Conservation (phyloP, 2,329 filamentous ascomycete genomes). For the Monilinia polystroma region DNA sequence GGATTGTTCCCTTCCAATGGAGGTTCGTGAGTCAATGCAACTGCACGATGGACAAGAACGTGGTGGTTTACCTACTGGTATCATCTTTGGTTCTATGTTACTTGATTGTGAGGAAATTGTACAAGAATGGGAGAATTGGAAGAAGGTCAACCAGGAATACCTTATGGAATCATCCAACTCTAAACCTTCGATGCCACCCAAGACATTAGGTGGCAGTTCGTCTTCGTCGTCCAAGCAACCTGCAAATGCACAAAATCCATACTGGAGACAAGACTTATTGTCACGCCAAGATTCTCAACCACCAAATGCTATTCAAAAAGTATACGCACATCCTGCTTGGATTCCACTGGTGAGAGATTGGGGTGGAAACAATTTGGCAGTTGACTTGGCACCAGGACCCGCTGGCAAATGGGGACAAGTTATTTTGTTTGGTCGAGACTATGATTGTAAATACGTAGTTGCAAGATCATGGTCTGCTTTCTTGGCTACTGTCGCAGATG, state of each 20-base stretch:
- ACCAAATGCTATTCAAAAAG: slow-evolving; percentile 80
- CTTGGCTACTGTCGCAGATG: slow-evolving; percentile 82
- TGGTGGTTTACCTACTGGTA: slow-evolving; percentile 83
- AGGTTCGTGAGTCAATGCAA: slow-evolving; percentile 87
- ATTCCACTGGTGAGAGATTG: slow-evolving; percentile 95
- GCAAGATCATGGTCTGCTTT: slow-evolving; percentile 89
- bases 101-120: slow-evolving; percentile 98
- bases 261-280: slow-evolving; percentile 84
- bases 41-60: slow-evolving; percentile 97
- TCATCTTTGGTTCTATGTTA: slow-evolving; percentile 92
- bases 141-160: slow-evolving; percentile 87
- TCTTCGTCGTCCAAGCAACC: slow-evolving; percentile 67
- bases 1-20: slow-evolving; percentile 88
- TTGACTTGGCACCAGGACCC: slow-evolving; percentile 89
- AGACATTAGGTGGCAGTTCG: slow-evolving; percentile 64
- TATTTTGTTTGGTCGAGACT: slow-evolving; percentile 94
- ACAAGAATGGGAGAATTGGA: slow-evolving; percentile 97
- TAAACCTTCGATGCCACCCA: slow-evolving; percentile 65
- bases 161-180: slow-evolving; percentile 54
- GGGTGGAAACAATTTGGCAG: slow-evolving; percentile 96
- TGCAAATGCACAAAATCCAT: slow-evolving; percentile 52
- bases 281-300: slow-evolving; percentile 86
- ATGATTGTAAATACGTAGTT: slow-evolving; percentile 97
- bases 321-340: slow-evolving; percentile 92
- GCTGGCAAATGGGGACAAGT: slow-evolving; percentile 93